Base-by-base conservation (phyloP, 805 yeast species). In the Saturnispora gosingensis region DNA sequence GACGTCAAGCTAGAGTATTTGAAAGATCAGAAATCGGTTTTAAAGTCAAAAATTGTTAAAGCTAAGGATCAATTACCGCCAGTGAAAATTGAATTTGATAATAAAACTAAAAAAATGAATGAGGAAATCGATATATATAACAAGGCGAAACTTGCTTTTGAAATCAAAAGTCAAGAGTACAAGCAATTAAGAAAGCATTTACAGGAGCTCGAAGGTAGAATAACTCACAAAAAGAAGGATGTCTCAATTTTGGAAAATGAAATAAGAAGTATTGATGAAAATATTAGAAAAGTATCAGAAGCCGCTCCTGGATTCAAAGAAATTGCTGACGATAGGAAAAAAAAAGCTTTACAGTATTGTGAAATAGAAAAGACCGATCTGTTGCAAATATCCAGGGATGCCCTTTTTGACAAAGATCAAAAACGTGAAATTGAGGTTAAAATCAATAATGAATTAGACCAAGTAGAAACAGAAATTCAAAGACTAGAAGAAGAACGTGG, bases 401-500 rank as follows among this genome's bases (percentile, higher is more conserved):
- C 50, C 9, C 45, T 49, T 7, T 39, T 55, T 36, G 52, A 51
- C 34, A 35, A 34, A 22, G 46, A 49, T 8, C 30, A 30, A 28
- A 36, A 36, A 7, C 27, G 34, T 25, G 38, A 25, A 5, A 45
- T 39, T 13, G 46, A 45, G 40, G 15, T 16, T 18, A 70, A 74
- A 2, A 75, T 84, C 11, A 74, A 73, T 24, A 55, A 61, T 2
- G 83, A 81, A 58, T 72, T 80, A 48, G 69, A 67, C 24, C 68
- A 64, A 18, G 70, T 82, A 15, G 72, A 76, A 20, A 58, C 62
- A 34, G 72, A 73, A 20, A 73, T 85, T 16, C 67, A 72, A 46
- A 72, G 70, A 49, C 78, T 82, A 2, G 85, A 84, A 56, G 67
- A 66, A 42, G 66, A 68, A 24, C 63, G 81, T 13, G 87, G 85